These are phyloP conservation scores for Ceratocystis harringtonii DNA, from an alignment of 2,329 filamentous ascomycete species.

Conservation along the genomic window DNA sequence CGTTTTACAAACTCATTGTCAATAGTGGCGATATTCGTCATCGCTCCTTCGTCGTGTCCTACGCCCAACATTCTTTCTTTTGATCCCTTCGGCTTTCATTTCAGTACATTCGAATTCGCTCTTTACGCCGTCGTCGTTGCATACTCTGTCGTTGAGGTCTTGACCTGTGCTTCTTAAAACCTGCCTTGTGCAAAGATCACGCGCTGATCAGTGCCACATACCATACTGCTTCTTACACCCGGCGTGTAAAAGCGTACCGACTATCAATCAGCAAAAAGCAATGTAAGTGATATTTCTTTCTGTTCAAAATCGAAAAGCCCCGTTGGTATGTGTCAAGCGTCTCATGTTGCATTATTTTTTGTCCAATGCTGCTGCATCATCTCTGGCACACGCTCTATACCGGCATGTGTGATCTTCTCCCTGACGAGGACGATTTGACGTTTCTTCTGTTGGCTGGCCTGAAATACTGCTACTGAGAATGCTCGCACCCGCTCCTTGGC, in stretches of 20 bases:
- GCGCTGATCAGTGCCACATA: not conserved
- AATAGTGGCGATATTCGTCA: not conserved
- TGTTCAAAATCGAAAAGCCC: not conserved
- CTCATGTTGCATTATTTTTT: not conserved
- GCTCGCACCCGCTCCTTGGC: not conserved
- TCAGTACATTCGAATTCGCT: not conserved
- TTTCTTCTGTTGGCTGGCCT: not conserved
- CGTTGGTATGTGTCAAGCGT: not conserved
- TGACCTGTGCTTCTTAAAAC: not conserved
- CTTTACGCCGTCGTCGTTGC: not conserved
- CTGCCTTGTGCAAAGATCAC: not conserved
- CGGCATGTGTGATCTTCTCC: not conserved
- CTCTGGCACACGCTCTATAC: not conserved
- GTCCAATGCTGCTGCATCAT: not conserved
- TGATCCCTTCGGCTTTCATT: not conserved
- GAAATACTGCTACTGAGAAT: not conserved
- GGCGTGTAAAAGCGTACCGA: not conserved
- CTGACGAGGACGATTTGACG: not conserved
- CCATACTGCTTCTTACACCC: not conserved
- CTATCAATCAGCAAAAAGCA: not conserved
- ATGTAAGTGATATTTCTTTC: not conserved
- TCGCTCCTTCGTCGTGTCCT: not conserved
- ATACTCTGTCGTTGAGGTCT: not conserved
- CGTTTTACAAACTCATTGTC: not conserved
- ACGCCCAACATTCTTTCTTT: not conserved